Conservation (phyloP, 202 grass and related monocot species). For the Brachypodium distachyon region DNA sequence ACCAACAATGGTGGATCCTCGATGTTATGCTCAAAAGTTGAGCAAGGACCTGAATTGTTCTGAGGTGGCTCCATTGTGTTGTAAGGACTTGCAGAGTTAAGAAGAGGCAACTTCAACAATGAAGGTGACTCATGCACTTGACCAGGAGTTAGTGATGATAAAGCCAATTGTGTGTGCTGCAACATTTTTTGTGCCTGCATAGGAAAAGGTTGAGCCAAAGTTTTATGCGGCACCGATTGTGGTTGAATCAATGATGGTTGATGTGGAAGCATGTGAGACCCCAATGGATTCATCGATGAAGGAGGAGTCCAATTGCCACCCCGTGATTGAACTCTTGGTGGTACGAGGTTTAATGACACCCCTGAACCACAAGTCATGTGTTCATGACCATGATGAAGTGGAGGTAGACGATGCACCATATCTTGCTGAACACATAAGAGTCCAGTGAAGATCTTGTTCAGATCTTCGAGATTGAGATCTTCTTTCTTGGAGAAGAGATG, state of each 20-base stretch:
- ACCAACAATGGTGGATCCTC: neutral
- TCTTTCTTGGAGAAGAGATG: neutral
- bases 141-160: no score
- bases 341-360: neutral
- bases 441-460: neutral
- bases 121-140: neutral
- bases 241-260: neutral
- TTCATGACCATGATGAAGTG: neutral
- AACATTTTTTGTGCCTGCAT: neutral
- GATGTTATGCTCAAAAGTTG: neutral
- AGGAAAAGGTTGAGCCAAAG: neutral
- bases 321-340: neutral
- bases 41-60: neutral
- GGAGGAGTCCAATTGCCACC: neutral
- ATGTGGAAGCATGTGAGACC: neutral
- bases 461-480: slow-evolving; percentile 1
- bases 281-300: neutral
- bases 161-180: neutral
- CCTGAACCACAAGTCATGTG: neutral
- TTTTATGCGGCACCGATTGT: neutral
- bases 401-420: neutral
- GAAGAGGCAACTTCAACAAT: neutral
- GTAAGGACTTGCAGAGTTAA: neutral
- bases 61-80: neutral
- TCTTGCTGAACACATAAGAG: neutral